phyloP scores from a whole-genome alignment of 129 eudicot species.

The Daucus carota region DNA sequence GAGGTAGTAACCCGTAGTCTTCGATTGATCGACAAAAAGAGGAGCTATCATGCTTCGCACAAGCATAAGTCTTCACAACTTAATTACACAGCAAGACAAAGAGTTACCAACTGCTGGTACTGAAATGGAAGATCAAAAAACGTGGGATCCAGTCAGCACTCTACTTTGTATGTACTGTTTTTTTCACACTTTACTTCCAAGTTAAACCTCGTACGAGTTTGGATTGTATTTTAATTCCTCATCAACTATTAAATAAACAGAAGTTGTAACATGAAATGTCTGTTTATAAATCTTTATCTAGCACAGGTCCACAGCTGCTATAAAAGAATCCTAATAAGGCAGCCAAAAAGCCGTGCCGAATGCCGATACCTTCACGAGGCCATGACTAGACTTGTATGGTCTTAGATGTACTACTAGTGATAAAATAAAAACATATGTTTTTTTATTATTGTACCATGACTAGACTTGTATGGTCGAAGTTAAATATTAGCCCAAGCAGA shows the following conservation, averaged over 20 bases:
- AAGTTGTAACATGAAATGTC: no score
- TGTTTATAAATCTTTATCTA: no score
- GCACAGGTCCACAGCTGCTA: not conserved
- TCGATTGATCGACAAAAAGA: not conserved
- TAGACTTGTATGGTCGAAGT: no score
- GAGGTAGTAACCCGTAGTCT: not conserved
- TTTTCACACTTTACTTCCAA: not conserved
- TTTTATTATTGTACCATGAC: no score
- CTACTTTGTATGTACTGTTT: not conserved
- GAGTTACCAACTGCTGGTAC: not conserved
- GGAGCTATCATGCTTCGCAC: not conserved
- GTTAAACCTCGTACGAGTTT: not conserved
- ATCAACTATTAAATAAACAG: not conserved
- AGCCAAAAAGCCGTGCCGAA: slow-evolving; percentile 4
- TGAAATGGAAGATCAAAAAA: not conserved
- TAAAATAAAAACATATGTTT: no score
- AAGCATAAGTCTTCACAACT: not conserved
- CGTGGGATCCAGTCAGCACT: not conserved
- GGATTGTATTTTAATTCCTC: not conserved
- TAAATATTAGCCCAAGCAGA: no score
- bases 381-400: not conserved
- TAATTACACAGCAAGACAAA: not conserved
- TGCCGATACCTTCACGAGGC: not conserved
- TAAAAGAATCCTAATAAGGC: not conserved
- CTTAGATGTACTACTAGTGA: not conserved